Evolutionary conservation across 805 yeast species (phyloP), one percentile per base, ranked within the genome.

Genomic region (Maudiozyma turicensis): DNA sequence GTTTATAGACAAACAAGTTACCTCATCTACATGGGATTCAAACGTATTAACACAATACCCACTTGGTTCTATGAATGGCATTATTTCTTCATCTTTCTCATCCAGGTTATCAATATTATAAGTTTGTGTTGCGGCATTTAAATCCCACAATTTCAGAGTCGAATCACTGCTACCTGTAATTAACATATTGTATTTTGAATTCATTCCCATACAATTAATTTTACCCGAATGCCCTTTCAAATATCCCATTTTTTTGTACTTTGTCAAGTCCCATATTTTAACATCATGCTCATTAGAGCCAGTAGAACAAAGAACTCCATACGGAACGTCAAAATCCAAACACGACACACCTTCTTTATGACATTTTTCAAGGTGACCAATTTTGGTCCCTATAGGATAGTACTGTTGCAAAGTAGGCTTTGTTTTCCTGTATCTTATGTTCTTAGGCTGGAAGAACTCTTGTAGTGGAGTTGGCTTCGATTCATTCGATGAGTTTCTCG

Each of bases 231-330:
- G 91, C 15, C 89, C 89, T 47, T 71, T 76, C 45, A 84, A 67
- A 33, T 70, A 58, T 2, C 81, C 81, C 29, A 68, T 58, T 45
- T 76, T 74, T 50, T 70, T 71, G 9, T 78, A 75, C 31, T 76
- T 71, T 38, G 82, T 76, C 56, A 84, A 65, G 68, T 89, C 95
- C 96, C 96, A 89, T 5, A 89, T 84, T 54, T 83, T 75, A 3
- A 88, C 83, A 0, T 84, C 78, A 60, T 82, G 86, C 61, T 88
- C 95, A 56, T 80, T 67, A 10, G 88, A 78, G 2, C 61, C 65
- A 0, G 95, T 87, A 13, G 90, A 77, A 1, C 88, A 90, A 64
- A 87, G 57, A 1, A 80, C 80, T 2, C 89, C 90, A 64, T 81
- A 84, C 11, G 91, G 91, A 28, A 75, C 70, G 59, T 84, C 88